These are phyloP conservation scores for Botrytis medusae DNA, from an alignment of 2,329 filamentous ascomycete genomes.

Conservation along the genomic window DNA sequence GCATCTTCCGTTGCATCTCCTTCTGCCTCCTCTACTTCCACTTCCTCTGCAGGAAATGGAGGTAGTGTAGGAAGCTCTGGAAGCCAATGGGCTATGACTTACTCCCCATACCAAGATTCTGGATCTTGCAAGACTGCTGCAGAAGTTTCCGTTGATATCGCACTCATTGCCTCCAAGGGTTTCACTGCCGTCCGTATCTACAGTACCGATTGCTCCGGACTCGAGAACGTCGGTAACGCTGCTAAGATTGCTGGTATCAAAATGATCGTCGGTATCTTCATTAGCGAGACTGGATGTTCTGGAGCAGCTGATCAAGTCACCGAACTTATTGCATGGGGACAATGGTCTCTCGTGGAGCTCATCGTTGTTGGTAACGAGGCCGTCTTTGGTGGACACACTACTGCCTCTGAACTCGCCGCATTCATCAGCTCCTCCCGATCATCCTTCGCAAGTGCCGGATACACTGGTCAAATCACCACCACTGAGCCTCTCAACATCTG, in stretches of 20 bases:
- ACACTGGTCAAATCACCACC: slow-evolving; percentile 75
- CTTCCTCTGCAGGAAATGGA: slow-evolving; percentile 34
- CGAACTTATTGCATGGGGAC: slow-evolving; percentile 68
- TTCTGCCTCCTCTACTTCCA: slow-evolving; percentile 56
- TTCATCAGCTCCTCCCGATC: slow-evolving; percentile 70
- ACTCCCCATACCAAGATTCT: slow-evolving; percentile 66
- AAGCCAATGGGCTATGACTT: slow-evolving; percentile 69
- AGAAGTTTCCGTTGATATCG: slow-evolving; percentile 61
- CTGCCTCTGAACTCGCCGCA: slow-evolving; percentile 60
- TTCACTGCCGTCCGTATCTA: slow-evolving; percentile 79
- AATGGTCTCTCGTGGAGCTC: slow-evolving; percentile 75
- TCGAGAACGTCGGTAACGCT: slow-evolving; percentile 71
- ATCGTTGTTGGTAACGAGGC: slow-evolving; percentile 91
- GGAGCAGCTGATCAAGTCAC: slow-evolving; percentile 67
- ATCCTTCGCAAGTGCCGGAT: slow-evolving; percentile 63
- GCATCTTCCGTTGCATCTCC: slow-evolving; percentile 26
- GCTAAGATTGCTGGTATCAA: slow-evolving; percentile 66
- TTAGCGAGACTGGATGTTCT: slow-evolving; percentile 61
- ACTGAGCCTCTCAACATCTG: slow-evolving; percentile 82
- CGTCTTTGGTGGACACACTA: slow-evolving; percentile 71
- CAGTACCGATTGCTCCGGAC: slow-evolving; percentile 85
- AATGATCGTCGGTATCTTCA: slow-evolving; percentile 86
- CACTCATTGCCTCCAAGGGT: slow-evolving; percentile 60
- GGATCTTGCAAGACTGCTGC: slow-evolving; percentile 63
- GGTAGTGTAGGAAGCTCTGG: slow-evolving; percentile 29